Conservation (phyloP, 495 filamentous ascomycete species). For the Aspergillus ostianus region DNA sequence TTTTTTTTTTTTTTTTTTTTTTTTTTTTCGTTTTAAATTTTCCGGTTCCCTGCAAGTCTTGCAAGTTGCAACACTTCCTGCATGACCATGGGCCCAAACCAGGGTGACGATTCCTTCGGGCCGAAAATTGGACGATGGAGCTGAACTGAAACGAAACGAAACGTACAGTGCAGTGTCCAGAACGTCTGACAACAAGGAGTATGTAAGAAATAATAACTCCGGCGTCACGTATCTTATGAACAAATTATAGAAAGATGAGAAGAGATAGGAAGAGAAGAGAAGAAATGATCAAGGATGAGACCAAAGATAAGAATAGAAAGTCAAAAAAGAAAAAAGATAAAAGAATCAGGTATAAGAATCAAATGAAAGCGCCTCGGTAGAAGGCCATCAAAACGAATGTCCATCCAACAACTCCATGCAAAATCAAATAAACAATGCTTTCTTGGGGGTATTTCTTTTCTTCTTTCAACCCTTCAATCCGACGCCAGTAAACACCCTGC, state of each 20-base stretch:
- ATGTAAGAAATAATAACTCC: background rate
- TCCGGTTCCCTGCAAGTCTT: background rate
- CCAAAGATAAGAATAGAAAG: slow-evolving; percentile 2
- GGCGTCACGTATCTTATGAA: slow-evolving; percentile 3
- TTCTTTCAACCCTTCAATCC: slow-evolving; percentile 16
- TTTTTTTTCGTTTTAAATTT: background rate
- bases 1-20: no score
- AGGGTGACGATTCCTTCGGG: background rate
- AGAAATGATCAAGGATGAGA: slow-evolving; percentile 11
- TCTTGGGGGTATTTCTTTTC: slow-evolving; percentile 24
- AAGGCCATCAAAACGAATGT: background rate
- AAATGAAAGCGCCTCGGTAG: slow-evolving; percentile 5
- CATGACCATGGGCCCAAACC: background rate
- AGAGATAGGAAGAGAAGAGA: no score
- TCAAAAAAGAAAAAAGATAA: slow-evolving; percentile 7
- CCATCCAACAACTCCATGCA: slow-evolving; percentile 12
- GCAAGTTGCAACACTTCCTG: background rate
- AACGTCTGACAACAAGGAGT: background rate
- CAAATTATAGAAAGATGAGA: background rate
- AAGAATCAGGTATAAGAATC: slow-evolving; percentile 4
- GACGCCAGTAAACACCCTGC: background rate
- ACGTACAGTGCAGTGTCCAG: background rate
- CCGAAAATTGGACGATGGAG: background rate
- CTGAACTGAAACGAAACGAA: slow-evolving; percentile 1
- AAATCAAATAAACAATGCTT: slow-evolving; percentile 13